Evolutionary conservation across 148 eudicot genomes (phyloP).

Genomic region (Drosera capensis): DNA sequence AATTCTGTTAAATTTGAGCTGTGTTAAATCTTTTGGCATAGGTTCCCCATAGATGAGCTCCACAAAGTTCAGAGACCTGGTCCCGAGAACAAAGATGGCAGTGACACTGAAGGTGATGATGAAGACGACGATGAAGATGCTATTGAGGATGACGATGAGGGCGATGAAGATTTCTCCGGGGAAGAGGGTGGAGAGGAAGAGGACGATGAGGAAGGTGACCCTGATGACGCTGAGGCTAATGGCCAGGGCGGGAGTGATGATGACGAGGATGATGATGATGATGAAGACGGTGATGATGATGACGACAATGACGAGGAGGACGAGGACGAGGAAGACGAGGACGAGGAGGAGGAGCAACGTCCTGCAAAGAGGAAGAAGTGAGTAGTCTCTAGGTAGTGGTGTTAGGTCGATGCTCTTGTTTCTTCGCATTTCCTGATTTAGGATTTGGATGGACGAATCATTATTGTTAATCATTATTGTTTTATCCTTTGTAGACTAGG

Average conservation of each 20-base stretch:
- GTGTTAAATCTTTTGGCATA: no score
- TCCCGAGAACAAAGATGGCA: constrained; percentile 40
- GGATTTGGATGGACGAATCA: no score
- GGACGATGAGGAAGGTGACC: constrained; percentile 23
- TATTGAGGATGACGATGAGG: constrained; percentile 31
- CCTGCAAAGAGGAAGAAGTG: constrained; percentile 40
- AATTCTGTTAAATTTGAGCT: no score
- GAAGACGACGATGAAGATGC: constrained; percentile 22
- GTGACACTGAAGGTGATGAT: constrained; percentile 42
- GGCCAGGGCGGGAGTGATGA: constrained; percentile 27
- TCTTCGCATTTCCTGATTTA: no score
- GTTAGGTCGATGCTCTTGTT: no score
- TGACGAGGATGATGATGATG: constrained; percentile 27
- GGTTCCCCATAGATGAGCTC: constrained; percentile 34
- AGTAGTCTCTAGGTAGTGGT: constrained; percentile 9
- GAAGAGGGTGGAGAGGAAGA: constrained; percentile 29
- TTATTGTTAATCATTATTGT: no score
- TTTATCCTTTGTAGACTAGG: no score
- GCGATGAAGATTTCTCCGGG: constrained; percentile 39
- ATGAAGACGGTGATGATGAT: constrained; percentile 14
- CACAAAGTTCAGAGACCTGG: constrained; percentile 14
- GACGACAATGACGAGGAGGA: constrained; percentile 19
- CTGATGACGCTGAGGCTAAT: constrained; percentile 17
- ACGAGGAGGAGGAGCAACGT: constrained; percentile 40
- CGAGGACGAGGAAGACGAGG: constrained; percentile 25